phyloP scores from a whole-genome alignment of 225 moss, liverwort and hornwort species.

The Bryoerythrophyllum caledonicum region DNA sequence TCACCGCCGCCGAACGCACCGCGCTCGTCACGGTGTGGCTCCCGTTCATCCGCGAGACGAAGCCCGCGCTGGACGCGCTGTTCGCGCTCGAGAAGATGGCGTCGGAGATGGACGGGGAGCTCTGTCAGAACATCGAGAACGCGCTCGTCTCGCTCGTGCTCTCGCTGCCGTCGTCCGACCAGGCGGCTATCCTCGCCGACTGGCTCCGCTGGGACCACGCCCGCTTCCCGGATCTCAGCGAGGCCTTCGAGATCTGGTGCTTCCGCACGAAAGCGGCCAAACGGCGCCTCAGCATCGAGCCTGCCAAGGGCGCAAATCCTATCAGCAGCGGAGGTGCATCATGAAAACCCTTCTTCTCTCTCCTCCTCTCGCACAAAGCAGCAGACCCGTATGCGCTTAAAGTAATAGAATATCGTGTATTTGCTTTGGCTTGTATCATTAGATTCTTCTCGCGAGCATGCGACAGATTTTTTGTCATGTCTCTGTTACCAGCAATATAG shows the following conservation, averaged over 20 bases:
- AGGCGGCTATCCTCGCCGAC: slow-evolving; percentile 80
- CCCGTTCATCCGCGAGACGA: slow-evolving; percentile 68
- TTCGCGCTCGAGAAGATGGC: slow-evolving; percentile 57
- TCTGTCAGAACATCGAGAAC: slow-evolving; percentile 68
- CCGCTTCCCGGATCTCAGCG: slow-evolving; percentile 85
- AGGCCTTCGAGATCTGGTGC: slow-evolving; percentile 94
- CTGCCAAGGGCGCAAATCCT: slow-evolving; percentile 41
- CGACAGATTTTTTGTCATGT: slow-evolving; percentile 32
- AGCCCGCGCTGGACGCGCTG: slow-evolving; percentile 63
- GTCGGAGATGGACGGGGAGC: slow-evolving; percentile 64
- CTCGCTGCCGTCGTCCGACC: slow-evolving; percentile 77
- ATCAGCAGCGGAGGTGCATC: slow-evolving; percentile 49
- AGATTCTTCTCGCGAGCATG: slow-evolving; percentile 51
- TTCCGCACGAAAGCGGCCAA: slow-evolving; percentile 86
- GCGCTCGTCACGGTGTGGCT: slow-evolving; percentile 71
- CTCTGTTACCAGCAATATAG: slow-evolving; percentile 20
- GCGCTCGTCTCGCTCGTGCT: slow-evolving; percentile 78
- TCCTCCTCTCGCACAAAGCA: slow-evolving; percentile 36
- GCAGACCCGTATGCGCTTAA: slow-evolving; percentile 19
- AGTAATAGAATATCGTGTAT: slow-evolving; percentile 17
- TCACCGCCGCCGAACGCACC: slow-evolving; percentile 64
- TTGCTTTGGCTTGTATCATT: slow-evolving; percentile 57
- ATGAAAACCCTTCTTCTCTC: not conserved
- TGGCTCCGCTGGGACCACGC: slow-evolving; percentile 83
- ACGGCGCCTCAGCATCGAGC: slow-evolving; percentile 59